Base-by-base conservation (phyloP, 2,329 filamentous ascomycete genomes). In the Coniochaeta ligniaria region DNA sequence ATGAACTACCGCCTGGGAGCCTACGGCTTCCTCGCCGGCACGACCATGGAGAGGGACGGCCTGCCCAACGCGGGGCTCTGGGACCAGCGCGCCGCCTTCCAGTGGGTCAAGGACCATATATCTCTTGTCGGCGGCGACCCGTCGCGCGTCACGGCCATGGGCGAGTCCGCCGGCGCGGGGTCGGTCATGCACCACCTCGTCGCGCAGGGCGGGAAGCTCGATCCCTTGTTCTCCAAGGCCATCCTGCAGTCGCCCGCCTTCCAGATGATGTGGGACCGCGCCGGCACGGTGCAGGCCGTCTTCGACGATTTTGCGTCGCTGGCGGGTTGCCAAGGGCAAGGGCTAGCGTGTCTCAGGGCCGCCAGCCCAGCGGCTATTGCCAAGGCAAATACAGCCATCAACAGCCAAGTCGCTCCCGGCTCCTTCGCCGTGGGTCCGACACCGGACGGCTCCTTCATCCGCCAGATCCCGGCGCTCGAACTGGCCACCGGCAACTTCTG, bases 181-280 rank as follows among this genome's bases (percentile, higher is more conserved):
- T 80, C 77, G 5, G 77, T 83, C 58, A 64, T 81, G 57, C 78
- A 82, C 60, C 80, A 82, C 58, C 69, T 83, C 9, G 74, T 77
- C n/a, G 74, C 74, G 0, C 68, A 77, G 26, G 74, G 76, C 1
- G 79, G 79, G 1, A 70, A 67, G 6, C 67, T 72, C 17, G 72
- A 79, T 54, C 78, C 79, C 1, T 67, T 78, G 1, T 82, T 82
- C 67, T 59, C 60, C 6, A 65, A 63, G 11, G 72, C 68, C 52
- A 69, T 75, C 28, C 58, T 74, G 8, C 71, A 74, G 58, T 73
- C 71, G 9, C 72, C 73, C 1, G 72, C 73, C 12, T 74, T 69
- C 61, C 69, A 74, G 64, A 66, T 67, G 33, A 72, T 71, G 64
- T 73, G 70, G 67, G 72, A 75, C 61, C 67, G 71, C 17, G 64